Base-by-base conservation (phyloP, 2,329 filamentous ascomycete species). In the Ascochyta lentis region DNA sequence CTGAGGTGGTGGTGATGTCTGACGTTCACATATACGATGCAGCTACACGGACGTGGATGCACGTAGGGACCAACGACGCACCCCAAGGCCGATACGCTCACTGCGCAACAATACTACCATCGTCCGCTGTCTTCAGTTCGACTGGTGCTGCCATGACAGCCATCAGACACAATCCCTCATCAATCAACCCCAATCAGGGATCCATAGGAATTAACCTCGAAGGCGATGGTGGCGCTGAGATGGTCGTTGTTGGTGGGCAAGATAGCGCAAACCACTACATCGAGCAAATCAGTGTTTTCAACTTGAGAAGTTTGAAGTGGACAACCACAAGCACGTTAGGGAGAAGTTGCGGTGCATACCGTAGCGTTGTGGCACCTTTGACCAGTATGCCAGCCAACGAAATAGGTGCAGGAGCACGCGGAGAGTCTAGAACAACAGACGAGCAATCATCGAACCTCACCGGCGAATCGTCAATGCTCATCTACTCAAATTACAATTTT, bases 401-500 rank as follows among this genome's bases (percentile, higher is more conserved):
- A 59, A 85, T 93, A 49, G 90, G 90, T 44, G 86, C 84, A 61
- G 77, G 81, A n/a, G 73, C 74, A 40, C 67, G 75, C 33, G 74
- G 72, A 46, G 82, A 82, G 78, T 67, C 75, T 70, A 60, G 63
- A 40, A 63, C 56, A 16, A 48, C 62, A 13, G 69, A 68, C 69
- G 77, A 55, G 73, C 73, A 50, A 61, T 33, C 49, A 13, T 42
- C 60, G 52, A 53, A 60, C 23, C 48, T 60, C 70, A 77, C 47
- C 71, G 77, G 75, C 19, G 84, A 83, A 15, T 82, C 84, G 6
- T 82, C 86, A 3, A 97, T 98, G 92, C 83, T 99, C 59, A 96
- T 99, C 41, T 99, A 99, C 76, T 98, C 94, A 23, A 99, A 99
- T 73, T 99, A 99, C 77, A 98, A 99, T 76, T 99, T 99, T 70